Percentiles rank a stretch among this genome's conserved stretches.
Conservation (phyloP, 345 rosid genomes). For the Bruguiera parviflora region DNA sequence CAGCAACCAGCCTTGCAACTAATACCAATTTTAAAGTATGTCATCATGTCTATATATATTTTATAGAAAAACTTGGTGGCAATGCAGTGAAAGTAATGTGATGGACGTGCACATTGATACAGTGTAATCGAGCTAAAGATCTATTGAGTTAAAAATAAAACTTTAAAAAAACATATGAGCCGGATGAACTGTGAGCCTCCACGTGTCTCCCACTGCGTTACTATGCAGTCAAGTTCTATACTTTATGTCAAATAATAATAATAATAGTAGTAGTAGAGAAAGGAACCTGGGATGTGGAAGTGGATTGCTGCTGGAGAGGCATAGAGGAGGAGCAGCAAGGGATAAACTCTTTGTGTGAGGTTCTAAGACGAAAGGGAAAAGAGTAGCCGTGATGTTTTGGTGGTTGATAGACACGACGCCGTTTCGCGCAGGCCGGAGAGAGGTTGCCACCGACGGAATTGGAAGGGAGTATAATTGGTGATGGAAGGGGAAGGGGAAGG, state of each 20-base stretch:
- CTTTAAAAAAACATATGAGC: no score
- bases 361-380: conserved; percentile 12
- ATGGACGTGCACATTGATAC: no score
- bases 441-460: background rate
- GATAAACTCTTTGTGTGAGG: conserved; percentile 13
- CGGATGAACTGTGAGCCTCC: no score
- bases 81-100: no score
- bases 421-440: background rate
- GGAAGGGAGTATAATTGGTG: conserved; percentile 4
- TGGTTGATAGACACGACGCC: conserved; percentile 9
- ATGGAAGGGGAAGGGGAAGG: background rate
- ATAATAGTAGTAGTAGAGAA: background rate
- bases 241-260: background rate
- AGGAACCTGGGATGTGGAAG: conserved; percentile 48
- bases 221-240: background rate
- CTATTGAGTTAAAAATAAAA: no score
- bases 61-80: no score
- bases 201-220: no score
- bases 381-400: conserved; percentile 5
- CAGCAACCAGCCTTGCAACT: conserved; percentile 49
- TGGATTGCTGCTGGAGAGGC: conserved; percentile 39
- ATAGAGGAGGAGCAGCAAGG: conserved; percentile 40
- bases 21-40: background rate
- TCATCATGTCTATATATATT: no score
- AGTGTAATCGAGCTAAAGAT: no score